Base-by-base conservation (phyloP, 441 rosid species). In the Oxalis stricta region DNA sequence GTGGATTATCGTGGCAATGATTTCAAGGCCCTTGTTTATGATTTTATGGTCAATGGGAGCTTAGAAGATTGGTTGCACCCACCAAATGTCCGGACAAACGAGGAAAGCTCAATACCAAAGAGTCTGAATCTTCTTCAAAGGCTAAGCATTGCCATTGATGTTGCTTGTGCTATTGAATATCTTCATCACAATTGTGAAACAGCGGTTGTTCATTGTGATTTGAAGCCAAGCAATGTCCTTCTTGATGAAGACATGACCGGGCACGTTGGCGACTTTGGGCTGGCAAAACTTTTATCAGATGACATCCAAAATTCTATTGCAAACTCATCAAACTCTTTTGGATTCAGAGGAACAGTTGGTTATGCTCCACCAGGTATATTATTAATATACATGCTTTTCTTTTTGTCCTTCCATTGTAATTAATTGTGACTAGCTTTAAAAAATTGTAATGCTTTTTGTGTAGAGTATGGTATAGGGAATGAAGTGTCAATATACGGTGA, bases 41-140 rank as follows among this genome's bases (percentile, higher is more conserved):
- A 41, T 37, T 56, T 61, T 28, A 45, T 49, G 64, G 57, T 47
- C 7, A 62, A 66, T 41, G 56, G 68, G 43, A 61, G 58, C 58
- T 44, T 56, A 13, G 45, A 63, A 13, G 4, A 4, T 15, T 48
- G 63, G 53, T 34, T 63, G 43, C 41, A 52, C 39, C 55, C 30
- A 1, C 13, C 29, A 3, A 3, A 3, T 4, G 47, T 41, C 0
- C 28, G 38, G 6, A 9, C 7, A 0, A 46, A 32, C 33, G 34
- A 18, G 14, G 18, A 22, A 7, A 24, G 5, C 6, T 18, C 5
- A 10, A n/a, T n/a, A n/a, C 20, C 50, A 3, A 44, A 47, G 46
- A 10, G 21, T 13, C 26, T 58, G 5, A 38, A 14, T 10, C 32
- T 58, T 24, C 18, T 33, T 35, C 39, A 45, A 38, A 53, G 52